A percentile compares a stretch with the other conserved stretches of the same genome.
phyloP scores from a whole-genome alignment of 495 filamentous ascomycete genomes.

The Cryomyces minteri region DNA sequence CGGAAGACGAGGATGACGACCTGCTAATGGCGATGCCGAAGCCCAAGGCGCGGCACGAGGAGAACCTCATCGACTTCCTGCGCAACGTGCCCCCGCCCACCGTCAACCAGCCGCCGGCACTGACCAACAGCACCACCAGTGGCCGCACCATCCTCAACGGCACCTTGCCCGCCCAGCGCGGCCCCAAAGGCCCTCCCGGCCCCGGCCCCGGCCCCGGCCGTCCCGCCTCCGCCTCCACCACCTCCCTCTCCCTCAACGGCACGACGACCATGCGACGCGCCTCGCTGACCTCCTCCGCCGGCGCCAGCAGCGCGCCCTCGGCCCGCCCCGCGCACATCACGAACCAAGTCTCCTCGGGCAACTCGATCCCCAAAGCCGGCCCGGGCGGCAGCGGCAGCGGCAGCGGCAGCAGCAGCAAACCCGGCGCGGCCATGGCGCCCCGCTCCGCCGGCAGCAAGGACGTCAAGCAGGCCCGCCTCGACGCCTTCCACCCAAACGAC shows the following conservation, averaged over 20 bases:
- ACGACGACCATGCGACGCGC: too few species aligned
- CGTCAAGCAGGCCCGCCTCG: neutral
- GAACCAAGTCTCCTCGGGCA: too few species aligned
- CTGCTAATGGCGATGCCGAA: slow-evolving; percentile 26
- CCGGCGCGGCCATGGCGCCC: neutral
- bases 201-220: neutral
- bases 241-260: neutral
- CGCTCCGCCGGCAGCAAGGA: slow-evolving; percentile 15
- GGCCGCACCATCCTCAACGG: too few species aligned
- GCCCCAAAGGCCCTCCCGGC: neutral
- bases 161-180: too few species aligned
- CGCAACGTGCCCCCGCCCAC: slow-evolving; percentile 61
- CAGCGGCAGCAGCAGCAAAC: too few species aligned
- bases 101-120: neutral
- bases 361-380: neutral
- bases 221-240: neutral
- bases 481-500: slow-evolving; percentile 33
- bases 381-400: neutral
- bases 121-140: neutral
- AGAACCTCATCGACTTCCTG: slow-evolving; percentile 78
- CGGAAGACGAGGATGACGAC: slow-evolving; percentile 58
- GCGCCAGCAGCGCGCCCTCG: too few species aligned
- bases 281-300: neutral
- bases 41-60: slow-evolving; percentile 28
- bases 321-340: too few species aligned